Base-by-base conservation (phyloP, 148 eudicot genomes). In the Fagopyrum tataricum region DNA sequence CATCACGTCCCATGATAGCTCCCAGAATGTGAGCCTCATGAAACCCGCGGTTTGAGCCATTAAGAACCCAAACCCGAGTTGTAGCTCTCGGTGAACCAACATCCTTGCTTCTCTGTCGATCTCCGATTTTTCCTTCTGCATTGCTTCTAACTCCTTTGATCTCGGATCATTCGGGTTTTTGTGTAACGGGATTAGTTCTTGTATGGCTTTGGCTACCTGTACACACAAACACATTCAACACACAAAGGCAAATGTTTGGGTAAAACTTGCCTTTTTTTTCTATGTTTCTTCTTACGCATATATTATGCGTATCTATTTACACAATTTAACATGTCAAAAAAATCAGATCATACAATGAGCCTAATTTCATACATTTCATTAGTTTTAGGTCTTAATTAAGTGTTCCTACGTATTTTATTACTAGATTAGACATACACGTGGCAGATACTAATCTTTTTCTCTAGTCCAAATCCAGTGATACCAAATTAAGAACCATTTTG, bases 1-100 rank as follows among this genome's bases (percentile, higher is more conserved):
- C 99, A 96, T 96, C 3, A 96, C 99, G 82, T 96, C 99, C 99
- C 99, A 96, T 0, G 97, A 76, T 1, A 96, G 87, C 76, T 96
- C 99, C 97, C 99, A 96, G 67, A 92, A 96, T 17, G 99, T 96
- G 8, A 92, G 84, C 82, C 97, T 86, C 91, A 96, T 92, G 84
- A 96, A 96, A 2, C 79, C 94, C 0, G 90, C 91, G 0, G 99
- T 96, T 73, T 92, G 99, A 48, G 84, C 78, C 44, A 82, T 80
- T 47, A 96, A 73, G 85, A 75, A 90, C 18, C 91, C 92, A 6
- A 96, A 79, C 61, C 99, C 99, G 12, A 82, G 76, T 92, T 94
- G 90, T 24, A 96, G 87, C 76, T 96, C 99, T 17, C 88, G 70
- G 0, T 84, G 83, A 1, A 90, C 99, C 46, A 88, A 71, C 7